Base-by-base conservation (phyloP, 176 grass and related monocot species). In the Oryza officinalis region DNA sequence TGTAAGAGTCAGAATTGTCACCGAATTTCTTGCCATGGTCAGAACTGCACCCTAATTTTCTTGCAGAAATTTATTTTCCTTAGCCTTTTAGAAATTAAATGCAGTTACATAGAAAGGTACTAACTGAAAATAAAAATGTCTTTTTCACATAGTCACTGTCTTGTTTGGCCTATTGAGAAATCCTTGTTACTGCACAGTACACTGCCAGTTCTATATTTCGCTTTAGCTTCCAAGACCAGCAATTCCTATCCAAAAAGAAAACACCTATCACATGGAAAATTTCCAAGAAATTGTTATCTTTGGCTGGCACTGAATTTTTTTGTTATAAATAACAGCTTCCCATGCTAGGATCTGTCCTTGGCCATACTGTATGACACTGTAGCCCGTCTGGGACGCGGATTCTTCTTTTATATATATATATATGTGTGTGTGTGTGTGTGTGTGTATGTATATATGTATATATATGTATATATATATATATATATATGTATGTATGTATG, bases 141-240 rank as follows among this genome's bases (percentile, higher is more conserved):
- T 57, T 13, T 46, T 37, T 78, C 74, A 30, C 32, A 76, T 54
- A 63, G 72, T 49, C 65, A 69, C 83, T 35, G 46, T 18, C 46
- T 23, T 4, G 33, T 26, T 72, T 75, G 71, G 71, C 20, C 44
- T 26, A 37, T 23, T 18, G 47, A 81, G 27, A 35, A 0, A n/a
- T 41, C 65, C 38, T 30, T 60, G 32, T 44, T 26, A 26, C 38
- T 71, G 22, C 22, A 26, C 60, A 65, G 69, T 32, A 6, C 38
- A 23, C 6, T 35, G 33, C 4, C 6, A 35, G 33, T 35, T 35
- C 33, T 35, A 35, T 35, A 35, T 47, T 65, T 74, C 7, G 33
- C 18, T 84, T 27, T 77, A 43, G 25, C 57, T 27, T 83, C 37
- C 52, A 35, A 49, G 59, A 47, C 13, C 71, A 28, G 70, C 40